Percentiles rank a stretch among this genome's conserved stretches.
Evolutionary conservation across 148 eudicot species (phyloP).

Genomic region (Rhododendron vialii): DNA sequence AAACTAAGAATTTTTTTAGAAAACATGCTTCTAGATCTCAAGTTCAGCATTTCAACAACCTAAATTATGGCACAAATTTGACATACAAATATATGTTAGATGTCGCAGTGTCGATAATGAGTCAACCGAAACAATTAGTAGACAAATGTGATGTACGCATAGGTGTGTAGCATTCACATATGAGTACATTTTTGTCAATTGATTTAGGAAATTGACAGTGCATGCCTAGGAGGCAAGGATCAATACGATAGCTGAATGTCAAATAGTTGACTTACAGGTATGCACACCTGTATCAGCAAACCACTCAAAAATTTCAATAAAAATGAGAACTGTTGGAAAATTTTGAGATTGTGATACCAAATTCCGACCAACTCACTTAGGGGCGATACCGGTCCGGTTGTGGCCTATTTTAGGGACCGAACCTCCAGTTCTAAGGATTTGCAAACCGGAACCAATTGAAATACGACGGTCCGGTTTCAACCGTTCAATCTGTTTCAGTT

Average conservation of each 20-base stretch:
- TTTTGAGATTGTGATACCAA: too few relatives aligned
- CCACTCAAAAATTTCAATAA: neutral
- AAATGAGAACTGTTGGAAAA: neutral
- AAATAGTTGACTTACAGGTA: neutral
- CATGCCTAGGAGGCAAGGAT: neutral
- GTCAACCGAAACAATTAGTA: neutral
- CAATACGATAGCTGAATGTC: neutral
- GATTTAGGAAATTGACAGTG: neutral
- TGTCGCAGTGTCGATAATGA: neutral
- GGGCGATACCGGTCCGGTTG: too few relatives aligned
- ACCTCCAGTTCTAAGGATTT: too few relatives aligned
- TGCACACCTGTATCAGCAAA: neutral
- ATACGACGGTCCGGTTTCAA: too few relatives aligned
- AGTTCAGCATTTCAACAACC: neutral
- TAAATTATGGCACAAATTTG: neutral
- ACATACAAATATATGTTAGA: neutral
- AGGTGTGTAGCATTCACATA: neutral
- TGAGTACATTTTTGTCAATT: neutral
- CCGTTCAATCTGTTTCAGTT: too few relatives aligned
- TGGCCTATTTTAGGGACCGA: too few relatives aligned
- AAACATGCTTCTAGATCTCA: neutral
- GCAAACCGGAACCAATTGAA: too few relatives aligned
- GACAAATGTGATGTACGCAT: too few relatives aligned
- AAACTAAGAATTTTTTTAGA: neutral
- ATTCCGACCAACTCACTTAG: too few relatives aligned